phyloP scores from a whole-genome alignment of 768 basidiomycete genomes.

The Mycena rosella region DNA sequence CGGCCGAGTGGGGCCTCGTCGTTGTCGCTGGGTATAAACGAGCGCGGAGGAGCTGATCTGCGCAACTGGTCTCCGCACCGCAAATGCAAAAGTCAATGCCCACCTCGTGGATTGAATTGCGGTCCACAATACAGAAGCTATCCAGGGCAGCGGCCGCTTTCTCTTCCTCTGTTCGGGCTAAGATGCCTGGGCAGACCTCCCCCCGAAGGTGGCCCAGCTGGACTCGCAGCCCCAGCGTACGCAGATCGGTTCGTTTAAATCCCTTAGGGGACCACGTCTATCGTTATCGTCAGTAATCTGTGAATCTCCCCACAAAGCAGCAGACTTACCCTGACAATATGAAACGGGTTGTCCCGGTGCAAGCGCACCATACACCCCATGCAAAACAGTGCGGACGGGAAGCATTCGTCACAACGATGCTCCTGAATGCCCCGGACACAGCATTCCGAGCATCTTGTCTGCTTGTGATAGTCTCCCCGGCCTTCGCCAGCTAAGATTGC shows the following conservation, averaged over 20 bases:
- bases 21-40: slow-evolving; percentile 48
- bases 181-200: background rate
- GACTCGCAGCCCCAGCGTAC: slow-evolving; percentile 37
- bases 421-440: background rate
- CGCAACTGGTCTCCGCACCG: slow-evolving; percentile 34
- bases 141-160: slow-evolving; percentile 20
- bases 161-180: slow-evolving; percentile 3
- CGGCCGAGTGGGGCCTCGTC: slow-evolving; percentile 42
- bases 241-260: slow-evolving; percentile 23
- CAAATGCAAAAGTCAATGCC: slow-evolving; percentile 49
- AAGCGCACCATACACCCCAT: background rate
- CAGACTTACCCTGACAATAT: background rate
- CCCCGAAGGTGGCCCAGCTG: slow-evolving; percentile 38
- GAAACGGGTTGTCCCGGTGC: slow-evolving; percentile 12
- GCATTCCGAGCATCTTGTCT: slow-evolving; percentile 1
- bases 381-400: slow-evolving; percentile 9
- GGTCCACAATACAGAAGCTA: slow-evolving; percentile 44
- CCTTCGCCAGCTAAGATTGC: background rate
- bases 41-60: slow-evolving; percentile 49
- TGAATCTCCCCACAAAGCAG: background rate
- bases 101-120: slow-evolving; percentile 43
- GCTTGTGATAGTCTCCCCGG: background rate
- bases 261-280: slow-evolving; percentile 1
- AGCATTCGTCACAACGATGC: slow-evolving; percentile 13
- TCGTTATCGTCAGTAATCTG: background rate